Evolutionary conservation across 371 early-diverging fungal species (phyloP), one percentile per base, ranked within the genome.

Genomic region (Mortierella polycephala): DNA sequence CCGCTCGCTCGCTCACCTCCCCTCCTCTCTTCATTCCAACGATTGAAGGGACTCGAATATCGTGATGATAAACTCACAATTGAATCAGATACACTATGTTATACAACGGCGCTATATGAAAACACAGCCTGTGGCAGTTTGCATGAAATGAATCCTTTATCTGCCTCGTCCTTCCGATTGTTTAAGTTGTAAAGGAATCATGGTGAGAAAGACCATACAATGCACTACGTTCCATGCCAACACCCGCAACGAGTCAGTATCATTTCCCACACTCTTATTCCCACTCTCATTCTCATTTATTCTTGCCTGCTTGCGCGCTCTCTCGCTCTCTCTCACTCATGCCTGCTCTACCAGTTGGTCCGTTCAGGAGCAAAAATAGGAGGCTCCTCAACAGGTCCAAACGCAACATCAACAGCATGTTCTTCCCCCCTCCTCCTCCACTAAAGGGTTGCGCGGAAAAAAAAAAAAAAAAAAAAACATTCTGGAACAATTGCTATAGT

Each of bases 11-110:
- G 21, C 21, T 55, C 37, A 2, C 4, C 30, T 30, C 4, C 30
- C 5, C 51, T 51, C 20, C 51, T 62, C 62, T 54, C 56, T 40
- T 55, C 64, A 64, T 64, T 64, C 64, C 64, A 64, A 64, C 64
- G 57, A 63, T 14, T 64, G 49, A 51, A 51, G 51, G 51, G 51
- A 18, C 18, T 18, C 10, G 18, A 16, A 51, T 18, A 6, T 51
- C 16, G 51, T 51, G 51, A 51, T 51, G 51, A 51, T 51, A 51
- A 51, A 18, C 16, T 18, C 16, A 18, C 20, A n/a, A 11, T 10
- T 8, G 47, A 47, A 47, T 9, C n/a, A 18, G 20, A 21, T 5
- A 51, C 30, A 30, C 30, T 30, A 30, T 30, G 30, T 30, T 30
- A 30, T 30, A 30, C 30, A 30, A 30, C 30, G 30, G 30, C 30